Evolutionary conservation across 495 filamentous ascomycete species (phyloP), one percentile per base, ranked within the genome.

Genomic region (Margaritispora aquatica): DNA sequence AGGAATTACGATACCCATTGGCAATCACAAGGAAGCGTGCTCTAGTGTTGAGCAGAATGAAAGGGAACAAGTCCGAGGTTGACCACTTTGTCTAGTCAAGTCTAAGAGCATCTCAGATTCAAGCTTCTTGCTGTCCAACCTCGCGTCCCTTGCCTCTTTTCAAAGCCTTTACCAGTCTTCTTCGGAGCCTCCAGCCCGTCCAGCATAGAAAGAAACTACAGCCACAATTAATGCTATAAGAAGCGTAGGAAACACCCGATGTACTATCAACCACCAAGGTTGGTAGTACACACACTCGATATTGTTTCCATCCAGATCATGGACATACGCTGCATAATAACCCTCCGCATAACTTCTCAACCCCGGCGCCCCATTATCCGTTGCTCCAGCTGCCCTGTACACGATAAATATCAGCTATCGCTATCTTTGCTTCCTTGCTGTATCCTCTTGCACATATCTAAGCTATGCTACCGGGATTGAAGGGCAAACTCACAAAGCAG

Each of bases 231-330:
- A 26, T 10, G 46, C 50, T 2, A 15, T 50, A 2, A 54, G n/a
- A 22, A 54, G 22, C 49, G 8, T 54, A 10, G 57, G 50, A 10
- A n/a, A 26, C 19, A 21, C 1, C 31, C 54, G 27, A 20, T 57
- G 17, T 11, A 23, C 13, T 9, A 1, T 54, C 61, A 53, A 60
- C 61, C 58, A 60, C 23, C 26, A 63, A 41, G 59, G 58, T 26
- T 61, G 58, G 41, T 51, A 69, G 38, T 63, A 61, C 26, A 76
- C 70, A 54, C 70, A 68, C 70, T 83, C 78, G 23, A 81, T 66
- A 58, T 81, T 81, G 54, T 81, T 80, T 1, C 80, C 80, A 27
- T 72, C 60, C 1, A 76, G 74, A 71, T 84, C 80, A 21, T 75
- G 49, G 26, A 83, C 70, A 68, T 76, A 82, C 4, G 77, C 75